Evolutionary conservation across 2,329 filamentous ascomycete species (phyloP).

Genomic region (Trichoderma sp.): DNA sequence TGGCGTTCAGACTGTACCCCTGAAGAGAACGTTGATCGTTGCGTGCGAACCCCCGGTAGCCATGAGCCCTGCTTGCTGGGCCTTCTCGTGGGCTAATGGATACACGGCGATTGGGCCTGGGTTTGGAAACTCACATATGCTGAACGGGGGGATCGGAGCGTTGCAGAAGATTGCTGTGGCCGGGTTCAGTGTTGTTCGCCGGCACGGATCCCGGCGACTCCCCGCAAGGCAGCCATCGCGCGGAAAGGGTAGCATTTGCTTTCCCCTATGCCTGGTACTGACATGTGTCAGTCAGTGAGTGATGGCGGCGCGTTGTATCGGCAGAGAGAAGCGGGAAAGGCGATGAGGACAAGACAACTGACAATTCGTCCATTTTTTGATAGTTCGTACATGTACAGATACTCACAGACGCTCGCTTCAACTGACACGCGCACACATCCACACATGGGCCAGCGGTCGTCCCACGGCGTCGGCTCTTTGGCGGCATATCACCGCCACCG

Average conservation of each 20-base stretch:
- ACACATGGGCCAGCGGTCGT: neutral
- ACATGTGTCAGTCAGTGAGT: neutral
- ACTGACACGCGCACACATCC: neutral
- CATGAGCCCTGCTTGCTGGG: neutral
- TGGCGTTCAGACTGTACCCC: neutral
- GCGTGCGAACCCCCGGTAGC: too few species aligned
- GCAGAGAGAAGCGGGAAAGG: neutral
- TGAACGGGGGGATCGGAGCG: neutral
- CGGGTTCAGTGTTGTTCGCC: neutral
- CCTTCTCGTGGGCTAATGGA: neutral
- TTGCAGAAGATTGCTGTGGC: slow-evolving; percentile 14
- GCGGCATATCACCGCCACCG: neutral
- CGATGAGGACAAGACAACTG: neutral
- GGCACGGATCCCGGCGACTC: slow-evolving; percentile 16
- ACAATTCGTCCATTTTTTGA: too few species aligned
- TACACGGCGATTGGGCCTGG: too few species aligned
- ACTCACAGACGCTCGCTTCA: too few species aligned
- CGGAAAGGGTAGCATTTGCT: neutral
- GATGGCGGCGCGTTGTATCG: neutral
- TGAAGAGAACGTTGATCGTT: too few species aligned
- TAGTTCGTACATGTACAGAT: too few species aligned
- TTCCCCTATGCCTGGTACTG: neutral
- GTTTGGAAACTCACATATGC: neutral
- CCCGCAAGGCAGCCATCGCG: slow-evolving; percentile 10
- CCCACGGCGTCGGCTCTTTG: neutral